Conservation (phyloP, 495 filamentous ascomycete genomes). For the Penicillium angulare region DNA sequence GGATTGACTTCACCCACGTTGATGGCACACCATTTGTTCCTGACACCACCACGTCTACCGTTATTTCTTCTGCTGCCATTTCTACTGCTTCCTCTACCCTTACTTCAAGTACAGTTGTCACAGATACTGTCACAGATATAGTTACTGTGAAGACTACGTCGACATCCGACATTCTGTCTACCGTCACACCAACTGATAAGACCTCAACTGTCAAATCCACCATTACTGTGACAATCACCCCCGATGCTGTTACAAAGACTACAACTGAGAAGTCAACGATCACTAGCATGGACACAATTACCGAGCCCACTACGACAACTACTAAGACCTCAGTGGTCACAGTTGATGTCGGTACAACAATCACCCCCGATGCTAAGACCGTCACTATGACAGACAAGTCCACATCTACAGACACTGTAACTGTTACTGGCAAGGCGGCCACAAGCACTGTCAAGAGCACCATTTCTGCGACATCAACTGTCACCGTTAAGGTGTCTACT, state of each 20-base stretch:
- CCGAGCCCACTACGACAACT: neutral
- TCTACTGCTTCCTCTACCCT: neutral
- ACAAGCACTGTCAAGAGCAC: conserved; percentile 7
- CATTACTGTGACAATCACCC: neutral
- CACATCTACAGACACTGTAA: neutral
- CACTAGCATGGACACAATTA: neutral
- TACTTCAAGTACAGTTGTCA: neutral
- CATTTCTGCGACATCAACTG: neutral
- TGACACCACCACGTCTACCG: neutral
- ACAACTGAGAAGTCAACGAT: conserved; percentile 3
- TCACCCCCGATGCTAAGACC: conserved; percentile 1
- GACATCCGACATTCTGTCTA: neutral
- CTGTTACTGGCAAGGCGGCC: conserved; percentile 4
- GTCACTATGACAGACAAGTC: neutral
- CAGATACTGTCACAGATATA: neutral
- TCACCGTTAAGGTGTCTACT: conserved; percentile 1
- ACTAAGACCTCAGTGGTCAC: conserved; percentile 5
- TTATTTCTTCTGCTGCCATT: neutral
- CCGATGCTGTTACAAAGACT: neutral
- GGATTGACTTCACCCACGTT: conserved; percentile 12
- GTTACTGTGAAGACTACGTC: neutral
- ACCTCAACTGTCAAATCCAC: conserved; percentile 10
- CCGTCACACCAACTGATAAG: conserved; percentile 5
- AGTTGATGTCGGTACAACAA: conserved; percentile 1
- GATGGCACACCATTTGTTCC: conserved; percentile 5